Base-by-base conservation (phyloP, 2,329 filamentous ascomycete genomes). In the Ilyonectria destructans region DNA sequence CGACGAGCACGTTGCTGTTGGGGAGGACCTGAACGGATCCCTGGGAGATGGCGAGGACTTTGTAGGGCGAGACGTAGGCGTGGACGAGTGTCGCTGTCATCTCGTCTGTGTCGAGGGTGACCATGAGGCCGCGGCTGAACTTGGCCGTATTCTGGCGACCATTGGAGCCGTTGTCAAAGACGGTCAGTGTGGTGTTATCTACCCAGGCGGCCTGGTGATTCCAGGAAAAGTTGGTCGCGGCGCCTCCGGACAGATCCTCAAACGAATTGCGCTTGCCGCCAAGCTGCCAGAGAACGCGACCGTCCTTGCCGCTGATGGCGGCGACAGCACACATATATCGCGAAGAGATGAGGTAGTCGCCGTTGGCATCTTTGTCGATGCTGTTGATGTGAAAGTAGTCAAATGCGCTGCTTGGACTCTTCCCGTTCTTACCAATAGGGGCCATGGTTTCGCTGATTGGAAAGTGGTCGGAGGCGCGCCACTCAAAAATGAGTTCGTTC, bases 311-410 rank as follows among this genome's bases (percentile, higher is more conserved):
- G 65, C 85, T 83, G 71, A 90, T 83, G 58, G 83, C 83, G 35
- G 80, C 80, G 12, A 89, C 78, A 19, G 83, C 81, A 71, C 83
- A 83, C 58, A 83, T 81, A 71, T 88, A 82, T 1, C 87, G 84
- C 0, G 84, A 81, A 0, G 87, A 89, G n/a, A 90, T 80, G 12
- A 90, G 75, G 64, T 87, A 90, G 71, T 89, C 85, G 5, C 86
- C 86, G 0, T 81, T 71, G 0, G 77, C 71, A 59, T 85, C 83
- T 73, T 88, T 88, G 71, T 88, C 84, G 31, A 89, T 78, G 40
- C 85, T 86, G 77, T 89, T 88, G 77, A 89, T 84, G 75, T 89
- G 87, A 74, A 88, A 89, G 68, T 84, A 88, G 74, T 90, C 87
- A 78, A 86, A 89, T 1, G 82, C 70, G 13, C 46, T 46, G n/a